Conservation (phyloP, 2,329 filamentous ascomycete species). For the Colletotrichum higginsianum region DNA sequence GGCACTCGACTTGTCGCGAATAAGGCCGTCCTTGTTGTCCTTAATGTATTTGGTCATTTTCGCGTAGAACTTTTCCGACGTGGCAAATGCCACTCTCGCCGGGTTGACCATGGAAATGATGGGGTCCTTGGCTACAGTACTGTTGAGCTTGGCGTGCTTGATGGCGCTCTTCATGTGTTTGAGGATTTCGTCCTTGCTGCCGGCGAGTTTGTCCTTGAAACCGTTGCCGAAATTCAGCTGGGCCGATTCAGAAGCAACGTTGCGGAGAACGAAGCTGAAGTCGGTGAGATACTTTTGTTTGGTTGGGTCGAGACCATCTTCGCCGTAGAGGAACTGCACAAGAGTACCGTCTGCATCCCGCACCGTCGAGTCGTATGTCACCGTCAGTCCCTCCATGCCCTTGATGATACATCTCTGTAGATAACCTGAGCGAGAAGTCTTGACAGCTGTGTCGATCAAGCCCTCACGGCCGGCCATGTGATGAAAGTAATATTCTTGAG, state of each 20-base stretch:
- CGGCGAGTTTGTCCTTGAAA: slow-evolving; percentile 60
- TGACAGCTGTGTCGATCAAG: slow-evolving; percentile 98
- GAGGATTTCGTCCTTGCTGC: slow-evolving; percentile 73
- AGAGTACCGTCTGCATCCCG: slow-evolving; percentile 94
- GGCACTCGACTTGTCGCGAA: slow-evolving; percentile 57
- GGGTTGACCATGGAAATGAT: slow-evolving; percentile 81
- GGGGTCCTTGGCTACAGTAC: slow-evolving; percentile 78
- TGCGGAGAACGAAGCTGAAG: slow-evolving; percentile 91
- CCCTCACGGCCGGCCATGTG: slow-evolving; percentile 99
- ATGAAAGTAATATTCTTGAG: slow-evolving; percentile 99
- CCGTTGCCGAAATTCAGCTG: slow-evolving; percentile 78
- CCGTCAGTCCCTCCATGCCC: slow-evolving; percentile 94
- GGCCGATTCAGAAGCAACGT: slow-evolving; percentile 84
- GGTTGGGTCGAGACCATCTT: slow-evolving; percentile 94
- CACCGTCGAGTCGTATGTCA: slow-evolving; percentile 94
- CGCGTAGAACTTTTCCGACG: slow-evolving; percentile 87
- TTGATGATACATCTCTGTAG: slow-evolving; percentile 98
- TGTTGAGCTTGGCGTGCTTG: slow-evolving; percentile 76
- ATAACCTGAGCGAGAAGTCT: slow-evolving; percentile 97
- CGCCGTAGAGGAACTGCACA: slow-evolving; percentile 95
- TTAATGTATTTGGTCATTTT: slow-evolving; percentile 84
- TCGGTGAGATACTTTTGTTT: slow-evolving; percentile 94
- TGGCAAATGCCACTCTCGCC: slow-evolving; percentile 84
- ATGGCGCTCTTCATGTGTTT: slow-evolving; percentile 87
- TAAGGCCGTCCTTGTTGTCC: slow-evolving; percentile 75